Evolutionary conservation across 2,329 filamentous ascomycete species (phyloP), one percentile per base, ranked within the genome.

Genomic region (Fusarium sulawesiense): DNA sequence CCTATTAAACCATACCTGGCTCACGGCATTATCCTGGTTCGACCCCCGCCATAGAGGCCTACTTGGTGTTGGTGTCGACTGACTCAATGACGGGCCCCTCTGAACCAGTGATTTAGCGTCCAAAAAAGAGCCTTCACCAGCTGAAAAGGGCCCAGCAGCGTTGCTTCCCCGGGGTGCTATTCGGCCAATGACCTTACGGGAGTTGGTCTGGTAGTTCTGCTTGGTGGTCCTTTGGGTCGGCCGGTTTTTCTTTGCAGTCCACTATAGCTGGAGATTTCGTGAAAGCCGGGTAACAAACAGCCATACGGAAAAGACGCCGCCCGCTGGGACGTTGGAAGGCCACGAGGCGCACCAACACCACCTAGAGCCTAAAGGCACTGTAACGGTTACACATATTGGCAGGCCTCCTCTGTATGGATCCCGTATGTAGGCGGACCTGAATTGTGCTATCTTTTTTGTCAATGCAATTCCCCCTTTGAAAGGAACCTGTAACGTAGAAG

Each of bases 281-380:
- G 48, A 47, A 64, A 56, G 63, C 50, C 41, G 48, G 63, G 57
- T 57, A 41, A 51, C 51, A 54, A 66, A 48, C 47, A 40, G 32
- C 67, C 68, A 71, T 71, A 71, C 64, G 68, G 68, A 71, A 65
- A 56, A 60, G 46, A 53, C 64, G 46, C 68, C 68, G 68, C 59
- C 59, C 64, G 64, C 55, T 60, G 51, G 29, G 66, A 56, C 49
- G 32, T 44, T 50, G 59, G 59, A 64, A 48, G 55, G 59, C 68
- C 51, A 68, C 18, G 54, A 71, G 50, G 30, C 9, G 53, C 50
- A 56, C 47, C 46, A 51, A 27, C 57, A 50, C 20, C 41, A 49
- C 47, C 14, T 27, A 21, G 41, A 51, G 25, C 18, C 32, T 18
- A 27, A 7, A 50, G 18, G 47, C 12, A 27, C 29, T 21, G 34